Evolutionary conservation across 495 filamentous ascomycete species (phyloP).

Genomic region (Thermothielavioides terrestris): DNA sequence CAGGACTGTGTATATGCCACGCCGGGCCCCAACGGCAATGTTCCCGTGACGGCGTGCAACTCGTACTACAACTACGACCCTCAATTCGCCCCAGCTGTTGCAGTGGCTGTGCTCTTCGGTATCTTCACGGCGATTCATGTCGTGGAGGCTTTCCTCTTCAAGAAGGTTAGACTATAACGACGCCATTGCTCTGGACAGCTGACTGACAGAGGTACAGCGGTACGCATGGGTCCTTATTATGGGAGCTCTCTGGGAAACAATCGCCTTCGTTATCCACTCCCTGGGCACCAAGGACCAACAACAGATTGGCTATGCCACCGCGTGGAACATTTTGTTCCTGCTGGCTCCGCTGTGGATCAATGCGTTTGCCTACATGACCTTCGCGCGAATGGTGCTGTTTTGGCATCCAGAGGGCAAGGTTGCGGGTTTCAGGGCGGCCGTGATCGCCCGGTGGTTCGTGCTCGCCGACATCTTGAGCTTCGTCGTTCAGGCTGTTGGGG

Average conservation of each 20-base stretch:
- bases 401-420: conserved; percentile 44
- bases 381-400: conserved; percentile 54
- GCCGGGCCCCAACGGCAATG: conserved; percentile 36
- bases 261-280: conserved; percentile 29
- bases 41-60: conserved; percentile 33
- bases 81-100: conserved; percentile 25
- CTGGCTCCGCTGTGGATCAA: conserved; percentile 50
- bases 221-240: conserved; percentile 34
- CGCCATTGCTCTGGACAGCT: too few relatives aligned
- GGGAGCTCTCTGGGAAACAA: conserved; percentile 33
- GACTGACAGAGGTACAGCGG: conserved; percentile 19
- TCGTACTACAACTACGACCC: conserved; percentile 36
- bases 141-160: conserved; percentile 31
- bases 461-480: conserved; percentile 55
- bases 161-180: conserved; percentile 23
- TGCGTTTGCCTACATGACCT: conserved; percentile 60
- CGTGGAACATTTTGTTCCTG: conserved; percentile 32
- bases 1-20: conserved; percentile 25
- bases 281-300: conserved; percentile 35
- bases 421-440: conserved; percentile 39
- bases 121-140: conserved; percentile 32
- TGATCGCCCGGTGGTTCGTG: conserved; percentile 51
- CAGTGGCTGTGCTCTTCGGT: conserved; percentile 31
- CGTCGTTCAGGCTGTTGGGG: conserved; percentile 52
- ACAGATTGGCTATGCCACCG: conserved; percentile 15